phyloP scores from a whole-genome alignment of 805 yeast species.

The Candida coquimbonensis region DNA sequence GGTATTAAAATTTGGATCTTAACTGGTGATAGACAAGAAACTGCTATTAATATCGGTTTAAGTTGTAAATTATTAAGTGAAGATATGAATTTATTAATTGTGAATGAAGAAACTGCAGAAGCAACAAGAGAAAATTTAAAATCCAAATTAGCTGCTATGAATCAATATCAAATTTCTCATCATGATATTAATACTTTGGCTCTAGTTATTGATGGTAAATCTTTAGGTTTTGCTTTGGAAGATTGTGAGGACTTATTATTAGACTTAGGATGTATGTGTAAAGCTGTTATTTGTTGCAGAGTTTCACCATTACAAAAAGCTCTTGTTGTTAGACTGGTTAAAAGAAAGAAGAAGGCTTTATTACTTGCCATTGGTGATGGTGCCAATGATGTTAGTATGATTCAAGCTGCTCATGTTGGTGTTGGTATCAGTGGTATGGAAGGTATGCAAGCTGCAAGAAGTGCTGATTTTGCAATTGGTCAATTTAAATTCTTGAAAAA shows the following conservation, averaged over 20 bases:
- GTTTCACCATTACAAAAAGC: slow-evolving; percentile 98
- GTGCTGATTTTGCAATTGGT: slow-evolving; percentile 96
- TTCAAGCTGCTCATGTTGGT: slow-evolving; percentile 98
- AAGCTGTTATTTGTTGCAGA: slow-evolving; percentile 95
- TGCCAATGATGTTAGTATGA: slow-evolving; percentile 98
- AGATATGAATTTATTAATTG: slow-evolving; percentile 87
- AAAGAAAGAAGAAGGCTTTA: slow-evolving; percentile 64
- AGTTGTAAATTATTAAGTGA: slow-evolving; percentile 90
- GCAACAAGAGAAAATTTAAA: slow-evolving; percentile 68
- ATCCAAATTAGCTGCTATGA: slow-evolving; percentile 70
- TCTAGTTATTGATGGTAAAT: slow-evolving; percentile 88
- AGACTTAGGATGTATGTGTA: slow-evolving; percentile 77
- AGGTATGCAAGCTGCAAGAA: slow-evolving; percentile 98
- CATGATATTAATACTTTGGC: slow-evolving; percentile 79
- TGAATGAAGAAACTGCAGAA: slow-evolving; percentile 77
- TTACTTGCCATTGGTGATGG: slow-evolving; percentile 96
- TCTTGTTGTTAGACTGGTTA: slow-evolving; percentile 88
- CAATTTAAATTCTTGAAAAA: slow-evolving; percentile 85
- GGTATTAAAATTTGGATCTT: slow-evolving; percentile 97
- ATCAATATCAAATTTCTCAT: slow-evolving; percentile 54
- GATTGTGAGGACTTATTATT: slow-evolving; percentile 73
- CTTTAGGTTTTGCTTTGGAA: slow-evolving; percentile 80
- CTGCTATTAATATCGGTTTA: slow-evolving; percentile 98
- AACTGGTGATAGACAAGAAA: slow-evolving; percentile 98
- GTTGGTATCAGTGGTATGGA: slow-evolving; percentile 99